A percentile compares a stretch with the other conserved stretches of the same genome.
Conservation (phyloP, 306 rosid genomes). For the Trifolium repens region DNA sequence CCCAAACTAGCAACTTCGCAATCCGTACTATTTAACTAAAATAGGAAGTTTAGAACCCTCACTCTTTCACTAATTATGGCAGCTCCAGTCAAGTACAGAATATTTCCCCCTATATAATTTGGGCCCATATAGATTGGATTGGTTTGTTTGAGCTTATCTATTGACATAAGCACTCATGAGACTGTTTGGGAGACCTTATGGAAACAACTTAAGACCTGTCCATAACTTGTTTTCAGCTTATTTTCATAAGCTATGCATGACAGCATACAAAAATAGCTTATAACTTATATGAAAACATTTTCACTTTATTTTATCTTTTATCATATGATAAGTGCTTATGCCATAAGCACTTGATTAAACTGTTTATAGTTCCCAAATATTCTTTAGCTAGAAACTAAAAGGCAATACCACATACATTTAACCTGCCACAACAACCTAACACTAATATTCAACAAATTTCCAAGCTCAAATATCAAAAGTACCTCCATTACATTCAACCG, state of each 20-base stretch:
- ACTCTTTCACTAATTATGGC: constrained; percentile 6
- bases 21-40: constrained; percentile 8
- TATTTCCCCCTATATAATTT: neutral
- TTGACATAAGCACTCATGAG: no score
- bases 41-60: constrained; percentile 19
- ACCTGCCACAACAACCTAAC: neutral
- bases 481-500: neutral
- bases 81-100: constrained; percentile 8
- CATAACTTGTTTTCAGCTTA: no score
- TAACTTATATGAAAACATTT: no score
- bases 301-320: no score
- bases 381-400: constrained; percentile 21
- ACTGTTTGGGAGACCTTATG: no score
- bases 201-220: no score
- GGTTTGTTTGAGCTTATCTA: no score
- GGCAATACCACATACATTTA: constrained; percentile 19
- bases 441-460: constrained; percentile 29
- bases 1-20: constrained; percentile 13
- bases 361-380: neutral
- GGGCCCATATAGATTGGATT: no score
- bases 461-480: constrained; percentile 1
- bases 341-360: no score
- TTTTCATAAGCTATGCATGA: no score
- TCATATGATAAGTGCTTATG: no score
- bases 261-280: no score